phyloP scores from a whole-genome alignment of 495 filamentous ascomycete genomes.

The Paragyromitra xinjiangensis region DNA sequence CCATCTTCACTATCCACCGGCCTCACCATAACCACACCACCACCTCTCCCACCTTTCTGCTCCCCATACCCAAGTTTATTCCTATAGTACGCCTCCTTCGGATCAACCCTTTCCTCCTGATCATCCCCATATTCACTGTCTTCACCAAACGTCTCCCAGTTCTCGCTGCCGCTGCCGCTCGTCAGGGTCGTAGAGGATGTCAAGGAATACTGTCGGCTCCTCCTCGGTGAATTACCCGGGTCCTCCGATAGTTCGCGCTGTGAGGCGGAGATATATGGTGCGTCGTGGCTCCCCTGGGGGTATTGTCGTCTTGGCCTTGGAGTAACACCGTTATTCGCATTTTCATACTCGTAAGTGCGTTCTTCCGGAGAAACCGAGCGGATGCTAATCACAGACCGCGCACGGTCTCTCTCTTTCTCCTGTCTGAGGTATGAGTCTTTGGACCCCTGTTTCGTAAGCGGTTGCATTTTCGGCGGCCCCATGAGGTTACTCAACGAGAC shows the following conservation, averaged over 20 bases:
- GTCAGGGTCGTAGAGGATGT: slow-evolving; percentile 40
- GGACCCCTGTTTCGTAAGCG: not conserved
- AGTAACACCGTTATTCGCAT: not conserved
- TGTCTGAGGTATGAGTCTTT: not conserved
- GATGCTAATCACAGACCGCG: slow-evolving; percentile 37
- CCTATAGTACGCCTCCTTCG: slow-evolving; percentile 45
- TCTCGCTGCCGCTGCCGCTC: slow-evolving; percentile 46
- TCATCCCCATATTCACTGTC: slow-evolving; percentile 41
- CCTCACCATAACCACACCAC: slow-evolving; percentile 32
- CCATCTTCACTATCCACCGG: slow-evolving; percentile 22
- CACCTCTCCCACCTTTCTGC: slow-evolving; percentile 7
- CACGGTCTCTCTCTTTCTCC: slow-evolving; percentile 26
- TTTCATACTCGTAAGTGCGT: slow-evolving; percentile 9
- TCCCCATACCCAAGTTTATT: slow-evolving; percentile 39
- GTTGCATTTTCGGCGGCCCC: slow-evolving; percentile 39
- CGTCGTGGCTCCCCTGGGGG: not conserved
- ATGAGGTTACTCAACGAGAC: slow-evolving; percentile 11
- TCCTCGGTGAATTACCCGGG: slow-evolving; percentile 9
- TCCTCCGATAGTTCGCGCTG: slow-evolving; percentile 29
- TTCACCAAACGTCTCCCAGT: slow-evolving; percentile 53
- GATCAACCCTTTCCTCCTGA: slow-evolving; percentile 46
- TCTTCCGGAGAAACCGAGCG: slow-evolving; percentile 46
- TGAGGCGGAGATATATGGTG: slow-evolving; percentile 12
- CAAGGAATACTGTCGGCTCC: slow-evolving; percentile 28
- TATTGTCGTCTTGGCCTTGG: slow-evolving; percentile 16